Base-by-base conservation (phyloP, 306 rosid species). In the Prunus kanzakura region DNA sequence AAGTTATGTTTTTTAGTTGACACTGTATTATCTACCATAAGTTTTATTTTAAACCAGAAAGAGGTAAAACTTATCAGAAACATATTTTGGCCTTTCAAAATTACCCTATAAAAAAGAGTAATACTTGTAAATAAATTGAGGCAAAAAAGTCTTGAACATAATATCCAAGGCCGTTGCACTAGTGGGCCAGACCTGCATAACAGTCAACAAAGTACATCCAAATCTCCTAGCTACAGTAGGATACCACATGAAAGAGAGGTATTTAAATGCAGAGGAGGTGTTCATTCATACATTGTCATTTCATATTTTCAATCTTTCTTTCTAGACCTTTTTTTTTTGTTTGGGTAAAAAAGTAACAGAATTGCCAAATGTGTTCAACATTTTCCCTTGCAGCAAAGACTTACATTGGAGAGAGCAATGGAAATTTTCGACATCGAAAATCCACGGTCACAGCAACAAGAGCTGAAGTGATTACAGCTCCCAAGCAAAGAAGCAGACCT, bases 301-400 rank as follows among this genome's bases (percentile, higher is more conserved):
- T 67, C 61, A 63, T 57, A 29, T 32, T 43, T 32, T 66, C 74
- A 74, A 60, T 58, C 58, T 71, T 29, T 62, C 45, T 63, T 16
- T 4, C 27, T 19, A 72, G 54, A 79, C 76, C 58, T 62, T 9
- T 66, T 55, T 46, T 46, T 51, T 38, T 38, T 6, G 1, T 38
- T 6, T 1, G 8, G 43, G 72, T 77, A 23, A 57, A 60, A 20
- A 73, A 30, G 27, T 8, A 3, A 1, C n/a, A 75, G 8, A 75
- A 64, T 11, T 62, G 3, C 41, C 67, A 68, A 80, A 92, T 92
- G 97, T 78, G 84, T 82, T 67, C 78, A 54, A 25, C 88, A 75
- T 46, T 83, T 79, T 81, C 84, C 2, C 8, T 72, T 25, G 79
- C 84, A 56, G 64, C 87, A 68, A 87, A 82, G 78, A 75, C 89